Conservation (phyloP, 1,139 yeast species). For the Pichia sp. region DNA sequence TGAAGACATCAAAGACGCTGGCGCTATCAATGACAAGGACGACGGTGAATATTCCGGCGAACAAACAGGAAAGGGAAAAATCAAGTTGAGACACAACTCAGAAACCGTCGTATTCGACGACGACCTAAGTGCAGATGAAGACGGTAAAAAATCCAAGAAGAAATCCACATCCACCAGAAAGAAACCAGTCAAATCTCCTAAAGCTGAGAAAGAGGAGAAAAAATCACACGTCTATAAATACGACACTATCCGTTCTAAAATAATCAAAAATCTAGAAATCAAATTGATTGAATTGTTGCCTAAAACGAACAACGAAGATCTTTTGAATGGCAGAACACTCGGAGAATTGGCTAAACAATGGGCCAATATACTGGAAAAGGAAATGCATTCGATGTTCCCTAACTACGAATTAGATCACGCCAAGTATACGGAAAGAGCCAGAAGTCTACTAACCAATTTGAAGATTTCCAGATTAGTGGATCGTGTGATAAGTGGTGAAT, state of each 20-base stretch:
- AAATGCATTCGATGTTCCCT: conserved; percentile 35
- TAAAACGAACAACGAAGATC: conserved; percentile 7
- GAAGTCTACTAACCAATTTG: conserved; percentile 53
- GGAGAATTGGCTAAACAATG: conserved; percentile 38
- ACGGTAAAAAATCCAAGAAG: background rate
- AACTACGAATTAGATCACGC: conserved; percentile 31
- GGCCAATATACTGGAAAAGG: conserved; percentile 44
- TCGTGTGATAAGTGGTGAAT: conserved; percentile 46
- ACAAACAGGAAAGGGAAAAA: conserved; percentile 2
- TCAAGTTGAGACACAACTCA: background rate
- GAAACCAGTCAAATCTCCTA: conserved; percentile 1
- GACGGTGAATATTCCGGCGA: conserved; percentile 15
- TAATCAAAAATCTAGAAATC: conserved; percentile 5
- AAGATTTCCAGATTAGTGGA: conserved; percentile 47
- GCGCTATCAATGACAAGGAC: conserved; percentile 10
- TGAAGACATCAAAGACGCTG: background rate
- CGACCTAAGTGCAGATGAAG: background rate
- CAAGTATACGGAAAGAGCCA: conserved; percentile 52
- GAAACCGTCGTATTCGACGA: background rate
- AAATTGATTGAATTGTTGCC: conserved; percentile 9
- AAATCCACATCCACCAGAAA: background rate
- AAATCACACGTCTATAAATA: background rate
- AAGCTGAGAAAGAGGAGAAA: conserved; percentile 1
- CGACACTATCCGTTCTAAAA: conserved; percentile 7
- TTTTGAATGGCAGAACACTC: conserved; percentile 27